phyloP scores from a whole-genome alignment of 2,329 filamentous ascomycete genomes.

The Anthostomella pinea region DNA sequence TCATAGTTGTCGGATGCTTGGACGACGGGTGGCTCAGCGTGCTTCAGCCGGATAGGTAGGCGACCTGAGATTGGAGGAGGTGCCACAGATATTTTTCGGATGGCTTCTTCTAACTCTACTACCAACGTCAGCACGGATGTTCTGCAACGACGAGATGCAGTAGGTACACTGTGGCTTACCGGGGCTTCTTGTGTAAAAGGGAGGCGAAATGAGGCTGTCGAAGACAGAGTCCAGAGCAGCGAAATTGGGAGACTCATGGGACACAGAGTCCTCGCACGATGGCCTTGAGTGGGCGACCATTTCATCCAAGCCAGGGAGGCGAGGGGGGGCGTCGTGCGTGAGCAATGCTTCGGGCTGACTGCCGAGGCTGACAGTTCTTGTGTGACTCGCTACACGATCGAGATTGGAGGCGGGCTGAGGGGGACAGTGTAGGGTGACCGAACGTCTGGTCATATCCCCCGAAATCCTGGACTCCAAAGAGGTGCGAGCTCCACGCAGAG shows the following conservation, averaged over 20 bases:
- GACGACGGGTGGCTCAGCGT: background rate
- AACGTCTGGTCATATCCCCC: conserved; percentile 4
- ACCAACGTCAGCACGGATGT: no score
- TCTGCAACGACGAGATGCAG: no score
- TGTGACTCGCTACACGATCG: conserved; percentile 2
- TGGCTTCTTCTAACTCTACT: no score
- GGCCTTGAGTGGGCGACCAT: no score
- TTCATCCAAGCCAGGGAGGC: conserved; percentile 19
- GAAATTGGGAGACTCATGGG: no score
- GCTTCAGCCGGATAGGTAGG: conserved; percentile 9
- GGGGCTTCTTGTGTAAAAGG: no score
- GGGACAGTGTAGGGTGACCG: conserved; percentile 8
- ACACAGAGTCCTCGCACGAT: no score
- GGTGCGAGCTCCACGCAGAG: conserved; percentile 13
- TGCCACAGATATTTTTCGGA: no score
- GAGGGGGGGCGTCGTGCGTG: conserved; percentile 13
- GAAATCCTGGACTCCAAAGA: conserved; percentile 10
- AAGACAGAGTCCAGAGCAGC: no score
- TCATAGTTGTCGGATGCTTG: background rate
- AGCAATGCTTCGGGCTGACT: conserved; percentile 7
- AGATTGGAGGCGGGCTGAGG: background rate
- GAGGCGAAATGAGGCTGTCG: no score
- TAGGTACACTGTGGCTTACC: no score
- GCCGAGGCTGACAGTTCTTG: conserved; percentile 15
- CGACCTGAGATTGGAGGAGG: conserved; percentile 1